These are phyloP conservation scores for Cadophora sp. DNA, from an alignment of 2,329 filamentous ascomycete species.

Conservation along the genomic window DNA sequence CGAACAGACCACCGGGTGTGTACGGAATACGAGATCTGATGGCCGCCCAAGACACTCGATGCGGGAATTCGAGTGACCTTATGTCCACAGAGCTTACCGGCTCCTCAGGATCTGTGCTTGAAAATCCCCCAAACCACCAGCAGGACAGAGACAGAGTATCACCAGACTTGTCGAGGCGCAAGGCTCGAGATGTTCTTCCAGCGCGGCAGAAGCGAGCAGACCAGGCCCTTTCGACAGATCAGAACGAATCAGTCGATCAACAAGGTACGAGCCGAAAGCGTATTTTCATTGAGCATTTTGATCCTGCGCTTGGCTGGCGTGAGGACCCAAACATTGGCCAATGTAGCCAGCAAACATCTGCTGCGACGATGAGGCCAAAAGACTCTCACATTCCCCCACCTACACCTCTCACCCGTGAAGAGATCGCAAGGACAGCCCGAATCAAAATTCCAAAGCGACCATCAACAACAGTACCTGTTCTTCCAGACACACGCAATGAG, in stretches of 20 bases:
- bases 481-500: neutral
- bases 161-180: too few species aligned
- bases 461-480: conserved; percentile 34
- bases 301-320: conserved; percentile 30
- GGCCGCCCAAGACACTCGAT: neutral
- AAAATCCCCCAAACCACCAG: neutral
- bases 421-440: conserved; percentile 36
- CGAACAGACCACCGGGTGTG: neutral
- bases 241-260: neutral
- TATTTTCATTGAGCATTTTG: conserved; percentile 28
- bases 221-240: neutral
- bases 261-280: neutral
- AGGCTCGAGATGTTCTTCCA: neutral
- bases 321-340: conserved; percentile 10
- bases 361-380: neutral
- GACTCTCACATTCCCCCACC: neutral
- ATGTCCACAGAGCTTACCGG: neutral
- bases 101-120: neutral
- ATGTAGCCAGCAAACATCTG: conserved; percentile 12
- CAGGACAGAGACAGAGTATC: neutral
- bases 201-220: neutral
- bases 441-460: conserved; percentile 33
- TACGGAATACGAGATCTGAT: neutral
- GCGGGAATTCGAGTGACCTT: neutral
- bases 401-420: conserved; percentile 30